phyloP scores from a whole-genome alignment of 1,284 basidiomycete genomes.

The Irpex lacteus region DNA sequence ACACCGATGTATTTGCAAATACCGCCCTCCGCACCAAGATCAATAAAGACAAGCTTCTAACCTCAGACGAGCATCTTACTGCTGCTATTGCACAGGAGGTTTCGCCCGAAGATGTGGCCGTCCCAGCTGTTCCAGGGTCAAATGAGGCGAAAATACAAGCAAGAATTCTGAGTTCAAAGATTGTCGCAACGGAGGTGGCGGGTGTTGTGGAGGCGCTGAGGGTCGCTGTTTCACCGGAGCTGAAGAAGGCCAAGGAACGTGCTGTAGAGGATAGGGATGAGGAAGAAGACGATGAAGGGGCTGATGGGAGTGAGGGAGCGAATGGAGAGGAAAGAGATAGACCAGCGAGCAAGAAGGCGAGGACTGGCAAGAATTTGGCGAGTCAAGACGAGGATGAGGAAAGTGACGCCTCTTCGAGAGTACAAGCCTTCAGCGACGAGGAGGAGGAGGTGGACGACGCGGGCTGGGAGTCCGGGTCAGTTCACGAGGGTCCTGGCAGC shows the following conservation, averaged over 20 bases:
- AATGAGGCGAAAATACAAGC: constrained; percentile 63
- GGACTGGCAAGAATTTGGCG: constrained; percentile 1
- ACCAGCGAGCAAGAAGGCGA: constrained; percentile 7
- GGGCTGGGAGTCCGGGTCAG: constrained; percentile 63
- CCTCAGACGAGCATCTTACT: constrained; percentile 42
- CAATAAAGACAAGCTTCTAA: constrained; percentile 66
- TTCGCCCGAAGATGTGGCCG: constrained; percentile 26
- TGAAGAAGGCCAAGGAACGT: constrained; percentile 20
- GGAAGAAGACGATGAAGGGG: constrained; percentile 11
- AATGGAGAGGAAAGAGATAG: neutral
- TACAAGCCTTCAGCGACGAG: constrained; percentile 18
- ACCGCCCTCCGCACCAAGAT: constrained; percentile 70
- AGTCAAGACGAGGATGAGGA: constrained; percentile 28
- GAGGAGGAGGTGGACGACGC: constrained; percentile 35
- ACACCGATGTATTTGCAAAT: constrained; percentile 57
- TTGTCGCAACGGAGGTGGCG: constrained; percentile 61
- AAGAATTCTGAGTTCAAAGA: constrained; percentile 75
- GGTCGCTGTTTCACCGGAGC: constrained; percentile 39
- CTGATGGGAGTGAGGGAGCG: neutral
- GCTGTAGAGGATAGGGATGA: constrained; percentile 15
- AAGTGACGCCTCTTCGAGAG: constrained; percentile 15
- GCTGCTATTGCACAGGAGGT: constrained; percentile 44
- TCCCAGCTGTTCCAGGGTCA: constrained; percentile 37
- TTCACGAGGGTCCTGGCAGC: constrained; percentile 22
- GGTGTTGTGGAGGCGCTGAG: constrained; percentile 50